Evolutionary conservation across 2,329 filamentous ascomycete species (phyloP).

Genomic region (Dissoconium aciculare): DNA sequence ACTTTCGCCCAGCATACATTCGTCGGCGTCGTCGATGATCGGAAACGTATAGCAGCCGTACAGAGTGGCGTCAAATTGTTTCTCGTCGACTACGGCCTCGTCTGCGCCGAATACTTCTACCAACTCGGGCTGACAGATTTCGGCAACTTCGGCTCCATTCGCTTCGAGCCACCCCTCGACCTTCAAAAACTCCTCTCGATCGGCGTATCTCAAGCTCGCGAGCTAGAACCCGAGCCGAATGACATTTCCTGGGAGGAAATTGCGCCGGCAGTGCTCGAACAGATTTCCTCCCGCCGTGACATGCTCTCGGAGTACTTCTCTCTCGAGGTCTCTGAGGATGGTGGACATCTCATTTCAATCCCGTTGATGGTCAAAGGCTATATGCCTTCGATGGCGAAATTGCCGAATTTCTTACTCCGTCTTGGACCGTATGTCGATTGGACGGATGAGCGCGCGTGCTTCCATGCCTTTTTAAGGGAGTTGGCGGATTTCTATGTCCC

Average conservation of each 20-base stretch:
- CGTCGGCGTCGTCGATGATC: slow-evolving; percentile 81
- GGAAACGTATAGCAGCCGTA: slow-evolving; percentile 74
- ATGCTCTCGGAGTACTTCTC: slow-evolving; percentile 93
- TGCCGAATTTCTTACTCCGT: slow-evolving; percentile 74
- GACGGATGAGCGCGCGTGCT: slow-evolving; percentile 71
- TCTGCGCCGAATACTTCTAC: slow-evolving; percentile 82
- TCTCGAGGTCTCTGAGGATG: slow-evolving; percentile 51
- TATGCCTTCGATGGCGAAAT: slow-evolving; percentile 66
- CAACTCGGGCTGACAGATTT: slow-evolving; percentile 91
- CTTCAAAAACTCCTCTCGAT: slow-evolving; percentile 57
- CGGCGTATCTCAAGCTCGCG: slow-evolving; percentile 52
- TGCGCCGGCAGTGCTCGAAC: slow-evolving; percentile 47
- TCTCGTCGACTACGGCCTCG: slow-evolving; percentile 80
- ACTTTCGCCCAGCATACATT: slow-evolving; percentile 81
- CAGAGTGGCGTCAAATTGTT: slow-evolving; percentile 87
- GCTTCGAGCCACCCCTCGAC: slow-evolving; percentile 60
- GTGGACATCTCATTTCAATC: slow-evolving; percentile 47
- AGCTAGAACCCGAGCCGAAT: slow-evolving; percentile 24
- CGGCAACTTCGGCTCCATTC: slow-evolving; percentile 78
- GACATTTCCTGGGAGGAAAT: slow-evolving; percentile 54
- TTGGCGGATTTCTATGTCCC: slow-evolving; percentile 83
- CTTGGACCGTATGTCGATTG: slow-evolving; percentile 82
- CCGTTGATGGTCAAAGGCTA: slow-evolving; percentile 84
- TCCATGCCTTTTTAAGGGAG: slow-evolving; percentile 70
- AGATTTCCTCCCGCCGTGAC: slow-evolving; percentile 60